phyloP scores from a whole-genome alignment of 2,329 filamentous ascomycete genomes.

The Colletotrichum lini region DNA sequence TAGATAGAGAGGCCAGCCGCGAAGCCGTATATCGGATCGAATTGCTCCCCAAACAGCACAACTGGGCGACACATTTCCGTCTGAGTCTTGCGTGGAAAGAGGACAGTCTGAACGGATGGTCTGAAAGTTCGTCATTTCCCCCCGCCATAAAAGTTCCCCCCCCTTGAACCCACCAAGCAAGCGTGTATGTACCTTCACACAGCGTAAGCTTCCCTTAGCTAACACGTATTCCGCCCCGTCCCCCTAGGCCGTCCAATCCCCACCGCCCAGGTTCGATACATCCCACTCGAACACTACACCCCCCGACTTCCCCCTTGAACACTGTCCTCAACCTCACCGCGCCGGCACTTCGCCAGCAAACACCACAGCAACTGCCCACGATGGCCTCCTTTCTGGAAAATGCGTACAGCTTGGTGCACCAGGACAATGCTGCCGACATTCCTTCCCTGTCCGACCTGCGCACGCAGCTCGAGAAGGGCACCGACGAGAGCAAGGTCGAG shows the following conservation, averaged over 20 bases:
- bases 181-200: conserved; percentile 10
- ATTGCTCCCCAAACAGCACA: conserved; percentile 42
- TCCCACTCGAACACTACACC: conserved; percentile 36
- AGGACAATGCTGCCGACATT: conserved; percentile 96
- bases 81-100: conserved; percentile 30
- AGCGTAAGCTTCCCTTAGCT: conserved; percentile 36
- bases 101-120: conserved; percentile 35
- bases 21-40: conserved; percentile 33
- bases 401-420: conserved; percentile 96
- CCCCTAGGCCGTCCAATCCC: conserved; percentile 42
- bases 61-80: conserved; percentile 44
- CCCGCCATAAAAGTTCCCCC: neutral
- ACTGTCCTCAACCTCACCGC: conserved; percentile 43
- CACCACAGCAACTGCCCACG: conserved; percentile 56
- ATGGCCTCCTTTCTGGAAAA: conserved; percentile 97
- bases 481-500: conserved; percentile 91
- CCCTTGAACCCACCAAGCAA: conserved; percentile 7
- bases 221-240: conserved; percentile 42
- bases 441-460: conserved; percentile 92
- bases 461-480: conserved; percentile 93
- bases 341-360: conserved; percentile 44
- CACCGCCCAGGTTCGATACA: conserved; percentile 43
- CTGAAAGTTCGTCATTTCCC: conserved; percentile 19
- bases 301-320: conserved; percentile 36
- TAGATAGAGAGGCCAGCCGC: conserved; percentile 44